Base-by-base conservation (phyloP, 2,329 filamentous ascomycete species). In the Colletotrichum spinosum region DNA sequence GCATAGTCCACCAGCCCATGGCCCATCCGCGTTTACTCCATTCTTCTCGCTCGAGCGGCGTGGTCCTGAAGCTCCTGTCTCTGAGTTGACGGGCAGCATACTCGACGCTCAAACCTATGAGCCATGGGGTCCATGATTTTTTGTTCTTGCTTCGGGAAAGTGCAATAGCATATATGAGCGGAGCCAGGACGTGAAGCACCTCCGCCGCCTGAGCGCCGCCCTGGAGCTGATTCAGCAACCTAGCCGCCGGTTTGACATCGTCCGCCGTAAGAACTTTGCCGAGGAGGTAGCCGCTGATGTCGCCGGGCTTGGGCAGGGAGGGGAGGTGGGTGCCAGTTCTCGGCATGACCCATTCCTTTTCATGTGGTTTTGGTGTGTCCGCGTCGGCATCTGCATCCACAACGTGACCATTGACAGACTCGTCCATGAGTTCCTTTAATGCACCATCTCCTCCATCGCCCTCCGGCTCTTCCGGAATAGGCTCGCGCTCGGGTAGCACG, bases 1-100 rank as follows among this genome's bases (percentile, higher is more conserved):
- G 88, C 93, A 99, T 96, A 34, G 87, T 81, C 96, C 96, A 99
- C 95, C 96, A 98, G 17, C 90, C 92, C 83, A 97, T 90, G 2
- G 89, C 90, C 93, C 94, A 97, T 44, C 92, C 94, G 68, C 96
- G 86, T 79, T 93, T 94, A 74, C 85, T 89, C 84, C 97, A 88
- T 81, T 98, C 95, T 70, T 97, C 95, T 61, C 90, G 88, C 80
- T 99, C 96, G 15, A 99, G 83, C 8, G 91, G 88, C 33, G 95
- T 97, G 38, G 96, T 94, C 54, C 92, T 86, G 67, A 96, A 82
- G 37, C 93, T 90, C 49, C 91, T 88, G 11, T 94, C 85, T 38
- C 85, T 79, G 52, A 99, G 82, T 78, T 97, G 94, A n/a, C 95
- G 85, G 45, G 95, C 94, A 6, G 92, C 91, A 71, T 94, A 93